These are phyloP conservation scores for Colletotrichum liaoningense DNA, from an alignment of 2,329 filamentous ascomycete genomes.

Conservation along the genomic window DNA sequence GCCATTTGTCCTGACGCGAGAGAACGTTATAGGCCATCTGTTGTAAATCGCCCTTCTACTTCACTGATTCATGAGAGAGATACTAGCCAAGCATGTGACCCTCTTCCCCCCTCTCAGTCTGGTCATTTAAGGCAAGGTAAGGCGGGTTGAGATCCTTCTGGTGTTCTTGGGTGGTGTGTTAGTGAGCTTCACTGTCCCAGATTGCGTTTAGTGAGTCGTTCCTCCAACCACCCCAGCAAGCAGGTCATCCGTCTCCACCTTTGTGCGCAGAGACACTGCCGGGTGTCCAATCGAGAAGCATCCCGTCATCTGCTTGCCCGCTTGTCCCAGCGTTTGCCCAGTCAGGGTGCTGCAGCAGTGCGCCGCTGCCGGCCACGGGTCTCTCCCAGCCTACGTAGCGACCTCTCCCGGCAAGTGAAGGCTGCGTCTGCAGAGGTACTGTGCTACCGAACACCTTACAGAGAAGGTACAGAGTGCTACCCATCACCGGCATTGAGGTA, in stretches of 20 bases:
- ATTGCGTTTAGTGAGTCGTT: conserved; percentile 2
- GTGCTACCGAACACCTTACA: neutral
- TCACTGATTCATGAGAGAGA: neutral
- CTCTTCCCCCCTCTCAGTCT: neutral
- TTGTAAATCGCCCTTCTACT: neutral
- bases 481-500: too few species aligned
- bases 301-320: conserved; percentile 24
- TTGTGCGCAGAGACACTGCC: conserved; percentile 7
- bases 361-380: conserved; percentile 24
- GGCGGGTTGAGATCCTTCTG: neutral
- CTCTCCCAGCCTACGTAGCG: conserved; percentile 5
- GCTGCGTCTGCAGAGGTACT: neutral
- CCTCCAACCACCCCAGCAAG: conserved; percentile 18
- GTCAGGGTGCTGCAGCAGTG: conserved; percentile 21
- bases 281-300: conserved; percentile 24
- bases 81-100: neutral
- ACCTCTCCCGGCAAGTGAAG: neutral
- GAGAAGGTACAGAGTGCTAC: too few species aligned
- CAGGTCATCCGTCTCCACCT: conserved; percentile 31
- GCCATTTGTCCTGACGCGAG: neutral
- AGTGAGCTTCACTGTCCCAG: conserved; percentile 16
- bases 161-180: conserved; percentile 1
- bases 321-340: conserved; percentile 19
- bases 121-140: neutral
- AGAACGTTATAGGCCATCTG: neutral